Base-by-base conservation (phyloP, 768 basidiomycete genomes). In the Chiua virens region DNA sequence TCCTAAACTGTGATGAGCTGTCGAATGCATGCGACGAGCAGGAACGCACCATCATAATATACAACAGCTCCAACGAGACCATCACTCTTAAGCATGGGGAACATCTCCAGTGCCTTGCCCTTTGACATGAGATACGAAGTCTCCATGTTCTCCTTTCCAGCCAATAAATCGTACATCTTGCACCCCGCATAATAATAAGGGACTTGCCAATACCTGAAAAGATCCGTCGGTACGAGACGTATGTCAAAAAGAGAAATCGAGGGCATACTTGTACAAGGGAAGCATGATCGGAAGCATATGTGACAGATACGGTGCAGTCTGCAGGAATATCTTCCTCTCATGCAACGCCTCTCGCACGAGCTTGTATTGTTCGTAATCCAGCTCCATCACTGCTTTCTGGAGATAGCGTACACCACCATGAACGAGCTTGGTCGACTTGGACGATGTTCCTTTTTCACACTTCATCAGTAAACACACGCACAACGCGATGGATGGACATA, bases 381-480 rank as follows among this genome's bases (percentile, higher is more conserved):
- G 82, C 61, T 96, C 95, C 62, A 95, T 82, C 32, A 98, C 80
- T 4, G 96, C 96, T 66, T 98, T 99, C 64, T 99, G 96, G 11
- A 99, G 82, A 70, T 99, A 99, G 1, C 96, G 84, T 3, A 98
- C 96, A 35, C 96, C 96, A 15, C 96, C 96, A 71, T 99, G 97
- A 1, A 99, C 96, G 46, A 99, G 86, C 68, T 99, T 98, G 1
- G 97, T 98, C 8, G 92, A 94, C 66, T 98, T 98, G 7, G 92
- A 96, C 0, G 92, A 96, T 0, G 96, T 97, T 17, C 95, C 92
- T 92, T 41, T 6, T 34, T 34, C 32, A 34, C 7, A 9, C 17
- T 11, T 20, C 28, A 8, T 37, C 17, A 20, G 23, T 14, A 6
- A 25, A 22, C 36, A 32, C 7, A 34, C 22, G 34, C 15, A 17